Evolutionary conservation across 768 basidiomycete species (phyloP).

Genomic region (Hygrocybe coccinea): DNA sequence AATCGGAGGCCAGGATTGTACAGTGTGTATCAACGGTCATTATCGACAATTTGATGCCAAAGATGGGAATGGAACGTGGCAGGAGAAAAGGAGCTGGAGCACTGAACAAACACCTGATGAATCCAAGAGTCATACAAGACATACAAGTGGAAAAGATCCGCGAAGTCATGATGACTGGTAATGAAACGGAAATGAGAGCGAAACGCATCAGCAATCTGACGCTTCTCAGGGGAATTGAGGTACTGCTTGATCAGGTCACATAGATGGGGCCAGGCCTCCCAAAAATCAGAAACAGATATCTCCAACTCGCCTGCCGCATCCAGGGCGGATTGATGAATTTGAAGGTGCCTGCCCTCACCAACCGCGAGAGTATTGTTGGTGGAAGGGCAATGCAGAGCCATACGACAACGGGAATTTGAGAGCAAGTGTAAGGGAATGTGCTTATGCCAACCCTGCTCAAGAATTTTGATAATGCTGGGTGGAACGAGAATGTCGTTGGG

Average conservation of each 20-base stretch:
- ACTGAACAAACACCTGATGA: neutral
- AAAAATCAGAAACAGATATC: neutral
- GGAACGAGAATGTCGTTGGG: neutral
- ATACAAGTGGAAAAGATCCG: neutral
- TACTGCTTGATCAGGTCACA: neutral
- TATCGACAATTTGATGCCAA: neutral
- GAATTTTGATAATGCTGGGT: neutral
- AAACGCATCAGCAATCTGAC: neutral
- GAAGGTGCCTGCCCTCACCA: neutral
- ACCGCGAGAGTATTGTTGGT: too few relatives aligned
- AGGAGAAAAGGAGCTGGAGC: neutral
- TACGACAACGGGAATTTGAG: neutral
- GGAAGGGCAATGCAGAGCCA: neutral
- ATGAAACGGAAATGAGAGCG: neutral
- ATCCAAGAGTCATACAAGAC: neutral
- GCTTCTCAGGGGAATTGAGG: neutral
- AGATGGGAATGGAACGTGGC: neutral
- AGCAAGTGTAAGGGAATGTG: neutral
- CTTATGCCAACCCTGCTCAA: neutral
- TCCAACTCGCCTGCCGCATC: neutral
- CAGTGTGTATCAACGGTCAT: too few relatives aligned
- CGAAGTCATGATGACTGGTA: neutral
- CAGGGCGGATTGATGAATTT: neutral
- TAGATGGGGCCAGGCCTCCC: neutral
- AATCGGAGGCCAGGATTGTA: too few relatives aligned